These are phyloP conservation scores for Dissoconium aciculare DNA, from an alignment of 2,329 filamentous ascomycete species.

Conservation along the genomic window DNA sequence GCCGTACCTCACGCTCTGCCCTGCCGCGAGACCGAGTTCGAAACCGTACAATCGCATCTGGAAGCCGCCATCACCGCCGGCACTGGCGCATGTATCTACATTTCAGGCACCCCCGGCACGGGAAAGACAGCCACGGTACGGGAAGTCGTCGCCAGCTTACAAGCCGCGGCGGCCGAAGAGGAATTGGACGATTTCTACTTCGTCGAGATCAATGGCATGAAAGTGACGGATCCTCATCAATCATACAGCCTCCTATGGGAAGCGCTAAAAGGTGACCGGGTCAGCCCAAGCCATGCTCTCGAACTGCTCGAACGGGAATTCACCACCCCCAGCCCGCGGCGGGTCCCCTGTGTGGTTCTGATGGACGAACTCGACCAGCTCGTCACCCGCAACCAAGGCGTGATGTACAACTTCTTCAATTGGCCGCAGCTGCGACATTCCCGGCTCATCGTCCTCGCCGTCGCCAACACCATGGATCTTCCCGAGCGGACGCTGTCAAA, in stretches of 20 bases:
- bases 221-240: constrained; percentile 94
- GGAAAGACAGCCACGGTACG: constrained; percentile 96
- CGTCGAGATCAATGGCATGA: constrained; percentile 99
- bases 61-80: constrained; percentile 89
- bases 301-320: constrained; percentile 88
- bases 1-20: constrained; percentile 80
- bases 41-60: constrained; percentile 80
- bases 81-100: constrained; percentile 92
- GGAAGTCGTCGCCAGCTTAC: constrained; percentile 79
- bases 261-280: constrained; percentile 80
- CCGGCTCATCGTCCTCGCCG: constrained; percentile 84
- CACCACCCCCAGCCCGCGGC: constrained; percentile 72
- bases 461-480: constrained; percentile 97
- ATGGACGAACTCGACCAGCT: constrained; percentile 98
- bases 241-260: constrained; percentile 94
- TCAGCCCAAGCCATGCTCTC: constrained; percentile 79
- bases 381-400: constrained; percentile 95
- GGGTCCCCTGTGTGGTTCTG: constrained; percentile 87
- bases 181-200: constrained; percentile 98
- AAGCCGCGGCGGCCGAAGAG: constrained; percentile 73
- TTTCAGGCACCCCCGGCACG: constrained; percentile 94
- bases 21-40: constrained; percentile 84
- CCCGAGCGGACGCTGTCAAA: constrained; percentile 93
- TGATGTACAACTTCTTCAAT: constrained; percentile 99
- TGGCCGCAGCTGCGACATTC: constrained; percentile 90